Evolutionary conservation across 352 stramenopile species (phyloP).

Genomic region (Phytophthora aleatoria): DNA sequence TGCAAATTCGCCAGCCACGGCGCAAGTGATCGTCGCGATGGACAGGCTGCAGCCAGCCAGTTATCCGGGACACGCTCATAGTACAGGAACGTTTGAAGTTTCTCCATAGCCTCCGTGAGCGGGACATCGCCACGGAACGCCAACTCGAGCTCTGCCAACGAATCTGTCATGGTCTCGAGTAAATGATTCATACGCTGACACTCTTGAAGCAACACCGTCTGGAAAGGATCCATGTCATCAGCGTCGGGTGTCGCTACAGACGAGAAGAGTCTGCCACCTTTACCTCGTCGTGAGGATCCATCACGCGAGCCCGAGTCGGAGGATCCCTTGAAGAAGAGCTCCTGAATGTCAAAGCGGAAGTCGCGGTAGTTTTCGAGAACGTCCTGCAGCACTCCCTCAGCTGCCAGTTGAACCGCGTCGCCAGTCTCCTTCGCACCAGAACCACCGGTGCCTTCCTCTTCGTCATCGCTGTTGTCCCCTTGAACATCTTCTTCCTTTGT

Average conservation of each 20-base stretch:
- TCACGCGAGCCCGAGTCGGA: constrained; percentile 36
- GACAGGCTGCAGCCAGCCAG: constrained; percentile 82
- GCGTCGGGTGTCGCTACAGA: constrained; percentile 35
- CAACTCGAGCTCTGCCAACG: constrained; percentile 84
- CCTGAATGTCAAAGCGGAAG: constrained; percentile 82
- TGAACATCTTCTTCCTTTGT: constrained; percentile 46
- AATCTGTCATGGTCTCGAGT: constrained; percentile 75
- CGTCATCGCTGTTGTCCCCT: constrained; percentile 40
- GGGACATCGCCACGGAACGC: constrained; percentile 90
- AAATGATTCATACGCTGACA: constrained; percentile 90
- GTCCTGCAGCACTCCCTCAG: constrained; percentile 88
- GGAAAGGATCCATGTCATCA: constrained; percentile 90
- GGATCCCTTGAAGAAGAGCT: constrained; percentile 72
- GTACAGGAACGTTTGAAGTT: constrained; percentile 80
- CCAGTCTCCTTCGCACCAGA: constrained; percentile 42
- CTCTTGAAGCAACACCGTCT: constrained; percentile 91
- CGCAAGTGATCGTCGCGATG: constrained; percentile 75
- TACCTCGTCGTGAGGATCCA: constrained; percentile 21
- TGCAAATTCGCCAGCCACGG: constrained; percentile 89
- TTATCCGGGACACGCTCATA: constrained; percentile 69
- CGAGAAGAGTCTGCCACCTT: constrained; percentile 44
- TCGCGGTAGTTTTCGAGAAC: constrained; percentile 92
- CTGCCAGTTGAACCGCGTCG: constrained; percentile 79
- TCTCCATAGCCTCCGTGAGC: constrained; percentile 88
- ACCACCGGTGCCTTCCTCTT: constrained; percentile 12